Base-by-base conservation (phyloP, 2,329 filamentous ascomycete genomes). In the Paecilomyces dactylethromorphus region DNA sequence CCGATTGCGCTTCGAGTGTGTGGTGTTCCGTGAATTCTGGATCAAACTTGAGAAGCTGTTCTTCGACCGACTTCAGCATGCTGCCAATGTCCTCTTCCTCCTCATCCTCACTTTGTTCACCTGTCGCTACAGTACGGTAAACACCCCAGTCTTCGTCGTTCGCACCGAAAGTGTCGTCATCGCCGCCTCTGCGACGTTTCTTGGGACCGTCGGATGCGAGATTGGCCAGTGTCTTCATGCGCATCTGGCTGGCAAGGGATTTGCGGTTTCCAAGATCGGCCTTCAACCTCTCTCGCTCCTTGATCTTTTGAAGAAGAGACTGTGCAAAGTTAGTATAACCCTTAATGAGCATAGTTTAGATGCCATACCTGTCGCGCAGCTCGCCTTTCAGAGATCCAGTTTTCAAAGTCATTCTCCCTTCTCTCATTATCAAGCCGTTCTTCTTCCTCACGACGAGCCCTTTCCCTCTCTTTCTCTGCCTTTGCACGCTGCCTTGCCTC, bases 91-190 rank as follows among this genome's bases (percentile, higher is more conserved):
- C 93, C 73, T 97, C 93, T 71, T 96, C 92, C 55, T 96, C 92
- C 67, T 93, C 90, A 65, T 97, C 92, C 62, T 94, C 91, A 69
- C 89, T 91, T 65, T 82, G 82, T 15, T 84, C 84, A 7, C 91
- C 92, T 0, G 90, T 91, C 1, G 91, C 90, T 59, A 97, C 95
- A 49, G 91, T 91, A 56, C 94, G 88, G 75, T 99, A 99, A 13
- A 99, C 91, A 59, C 91, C 91, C 94, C 94, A 99, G 74, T 99
- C 94, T 59, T 95, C 92, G 69, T 99, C 94, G 73, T 99, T 93
- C 55, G 92, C 92, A 58, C 94, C 94, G 70, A 99, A 99, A 60
- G 91, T 92, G 71, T 99, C 94, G 68, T 99, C 94, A 70, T 97
- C 93, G 3, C 88, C 90, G 7, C 91, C 92, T 18, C 92, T 87